These are phyloP conservation scores for Russula virescens DNA, from an alignment of 768 basidiomycete species.

Conservation along the genomic window DNA sequence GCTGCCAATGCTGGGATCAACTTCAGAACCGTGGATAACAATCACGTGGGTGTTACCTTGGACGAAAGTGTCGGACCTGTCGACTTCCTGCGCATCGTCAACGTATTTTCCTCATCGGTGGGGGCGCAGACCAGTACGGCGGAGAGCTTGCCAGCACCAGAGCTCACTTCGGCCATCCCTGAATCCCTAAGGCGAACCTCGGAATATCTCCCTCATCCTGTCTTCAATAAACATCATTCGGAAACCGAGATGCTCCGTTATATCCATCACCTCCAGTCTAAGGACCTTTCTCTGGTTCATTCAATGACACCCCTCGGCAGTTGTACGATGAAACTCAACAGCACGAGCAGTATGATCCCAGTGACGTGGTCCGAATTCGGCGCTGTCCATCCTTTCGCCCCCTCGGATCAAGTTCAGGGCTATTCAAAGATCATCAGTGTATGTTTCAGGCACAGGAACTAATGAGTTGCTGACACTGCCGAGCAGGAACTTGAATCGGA, in stretches of 20 bases:
- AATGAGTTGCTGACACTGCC: constrained; percentile 2
- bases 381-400: constrained; percentile 88
- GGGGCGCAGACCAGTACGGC: constrained; percentile 44
- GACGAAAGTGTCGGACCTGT: constrained; percentile 82
- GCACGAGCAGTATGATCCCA: constrained; percentile 96
- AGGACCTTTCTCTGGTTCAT: constrained; percentile 92
- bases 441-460: constrained; percentile 5
- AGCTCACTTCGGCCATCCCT: constrained; percentile 48
- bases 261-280: constrained; percentile 87
- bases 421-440: constrained; percentile 80
- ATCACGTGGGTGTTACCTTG: constrained; percentile 78
- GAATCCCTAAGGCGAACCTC: constrained; percentile 52
- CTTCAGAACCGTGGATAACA: constrained; percentile 69
- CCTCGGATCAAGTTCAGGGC: constrained; percentile 82
- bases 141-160: constrained; percentile 37
- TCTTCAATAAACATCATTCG: constrained; percentile 95
- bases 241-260: constrained; percentile 99
- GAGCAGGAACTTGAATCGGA: constrained; percentile 84
- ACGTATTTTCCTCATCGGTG: constrained; percentile 70
- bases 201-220: constrained; percentile 73
- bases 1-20: constrained; percentile 71
- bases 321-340: constrained; percentile 98
- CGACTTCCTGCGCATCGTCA: constrained; percentile 72
- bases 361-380: constrained; percentile 93
- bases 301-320: constrained; percentile 95